Evolutionary conservation across 1,284 basidiomycete species (phyloP).

Genomic region (Vanrija sp.): DNA sequence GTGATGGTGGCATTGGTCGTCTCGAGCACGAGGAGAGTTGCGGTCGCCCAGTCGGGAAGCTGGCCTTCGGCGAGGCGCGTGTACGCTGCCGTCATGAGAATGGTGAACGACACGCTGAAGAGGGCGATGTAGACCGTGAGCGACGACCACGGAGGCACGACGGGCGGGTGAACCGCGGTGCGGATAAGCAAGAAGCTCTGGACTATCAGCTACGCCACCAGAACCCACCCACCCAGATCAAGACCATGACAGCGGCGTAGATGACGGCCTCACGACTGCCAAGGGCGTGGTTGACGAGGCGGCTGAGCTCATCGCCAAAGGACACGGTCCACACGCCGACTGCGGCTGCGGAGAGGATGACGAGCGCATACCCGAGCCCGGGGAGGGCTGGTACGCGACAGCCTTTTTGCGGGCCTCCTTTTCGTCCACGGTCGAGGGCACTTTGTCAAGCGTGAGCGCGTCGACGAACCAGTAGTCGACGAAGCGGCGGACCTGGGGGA

Average conservation of each 20-base stretch:
- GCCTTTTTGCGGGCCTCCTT: conserved; percentile 3
- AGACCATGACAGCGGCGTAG: conserved; percentile 29
- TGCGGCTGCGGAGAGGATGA: conserved; percentile 22
- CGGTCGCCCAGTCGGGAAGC: conserved; percentile 33
- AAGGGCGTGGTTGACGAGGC: conserved; percentile 7
- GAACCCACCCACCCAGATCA: conserved; percentile 39
- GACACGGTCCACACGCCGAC: conserved; percentile 34
- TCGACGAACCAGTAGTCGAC: conserved; percentile 9
- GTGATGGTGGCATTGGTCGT: conserved; percentile 20
- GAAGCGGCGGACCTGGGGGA: neutral
- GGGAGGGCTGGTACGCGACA: conserved; percentile 1
- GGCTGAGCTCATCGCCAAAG: conserved; percentile 24
- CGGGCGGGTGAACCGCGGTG: conserved; percentile 31
- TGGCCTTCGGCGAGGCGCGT: conserved; percentile 18
- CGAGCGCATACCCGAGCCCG: conserved; percentile 16
- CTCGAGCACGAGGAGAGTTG: conserved; percentile 24
- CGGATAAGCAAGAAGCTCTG: conserved; percentile 12
- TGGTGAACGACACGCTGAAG: conserved; percentile 22
- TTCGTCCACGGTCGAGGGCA: conserved; percentile 3
- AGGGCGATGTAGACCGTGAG: conserved; percentile 31
- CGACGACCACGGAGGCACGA: conserved; percentile 38
- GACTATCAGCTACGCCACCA: neutral
- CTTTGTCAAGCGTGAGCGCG: conserved; percentile 3
- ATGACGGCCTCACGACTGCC: conserved; percentile 1
- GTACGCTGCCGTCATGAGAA: conserved; percentile 28